phyloP scores from a whole-genome alignment of 2,329 filamentous ascomycete genomes.

The Dactylellina cionopaga region DNA sequence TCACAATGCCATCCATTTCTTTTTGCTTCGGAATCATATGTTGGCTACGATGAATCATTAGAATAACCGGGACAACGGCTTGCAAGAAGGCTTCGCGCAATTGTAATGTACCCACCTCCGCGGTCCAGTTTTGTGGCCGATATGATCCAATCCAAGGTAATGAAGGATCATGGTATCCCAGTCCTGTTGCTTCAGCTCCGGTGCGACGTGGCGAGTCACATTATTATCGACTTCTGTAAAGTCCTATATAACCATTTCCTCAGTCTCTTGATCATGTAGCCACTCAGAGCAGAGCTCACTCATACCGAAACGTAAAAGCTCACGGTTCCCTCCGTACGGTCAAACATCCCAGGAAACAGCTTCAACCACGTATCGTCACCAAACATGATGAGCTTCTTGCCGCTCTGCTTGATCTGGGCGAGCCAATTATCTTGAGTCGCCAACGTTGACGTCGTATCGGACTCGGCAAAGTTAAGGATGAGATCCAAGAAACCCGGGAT shows the following conservation, averaged over 20 bases:
- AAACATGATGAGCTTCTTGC: slow-evolving; percentile 88
- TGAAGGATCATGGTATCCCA: slow-evolving; percentile 96
- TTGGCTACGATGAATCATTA: slow-evolving; percentile 65
- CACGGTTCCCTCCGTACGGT: slow-evolving; percentile 87
- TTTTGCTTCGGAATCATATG: slow-evolving; percentile 92
- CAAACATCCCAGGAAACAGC: slow-evolving; percentile 89
- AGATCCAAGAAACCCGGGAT: slow-evolving; percentile 98
- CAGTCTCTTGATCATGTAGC: slow-evolving; percentile 53
- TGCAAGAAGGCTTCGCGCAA: neutral
- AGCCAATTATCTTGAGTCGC: slow-evolving; percentile 94
- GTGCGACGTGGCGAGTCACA: slow-evolving; percentile 86
- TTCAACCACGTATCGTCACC: slow-evolving; percentile 99
- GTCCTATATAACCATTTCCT: slow-evolving; percentile 69
- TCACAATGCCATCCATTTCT: slow-evolving; percentile 90
- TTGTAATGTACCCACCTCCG: slow-evolving; percentile 69
- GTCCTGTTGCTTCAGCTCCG: slow-evolving; percentile 78
- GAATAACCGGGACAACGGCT: slow-evolving; percentile 10
- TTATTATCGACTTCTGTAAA: slow-evolving; percentile 98
- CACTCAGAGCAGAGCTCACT: slow-evolving; percentile 61
- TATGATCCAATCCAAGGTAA: slow-evolving; percentile 95
- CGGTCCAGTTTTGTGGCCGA: slow-evolving; percentile 94
- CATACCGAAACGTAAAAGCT: slow-evolving; percentile 95
- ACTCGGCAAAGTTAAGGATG: slow-evolving; percentile 95
- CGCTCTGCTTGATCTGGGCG: slow-evolving; percentile 83
- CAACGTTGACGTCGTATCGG: slow-evolving; percentile 87